Percentiles rank a stretch among this genome's conserved stretches.
Evolutionary conservation across 2,329 filamentous ascomycete genomes (phyloP).

Genomic region (Exophiala mesophila): DNA sequence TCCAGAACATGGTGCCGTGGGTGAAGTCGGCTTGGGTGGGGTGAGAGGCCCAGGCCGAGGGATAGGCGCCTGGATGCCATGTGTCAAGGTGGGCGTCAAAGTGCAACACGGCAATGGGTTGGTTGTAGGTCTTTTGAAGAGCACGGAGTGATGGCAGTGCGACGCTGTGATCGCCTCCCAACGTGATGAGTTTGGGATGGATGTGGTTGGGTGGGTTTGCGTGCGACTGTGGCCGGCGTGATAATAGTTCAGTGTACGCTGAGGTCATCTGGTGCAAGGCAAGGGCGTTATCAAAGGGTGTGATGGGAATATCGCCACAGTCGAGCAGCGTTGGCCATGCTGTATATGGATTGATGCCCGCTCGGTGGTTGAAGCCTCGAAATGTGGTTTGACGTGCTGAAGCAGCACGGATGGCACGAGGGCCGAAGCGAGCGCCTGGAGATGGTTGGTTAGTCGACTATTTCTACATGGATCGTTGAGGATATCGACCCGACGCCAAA

Average conservation of each 20-base stretch:
- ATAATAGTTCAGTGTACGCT: conserved; percentile 66
- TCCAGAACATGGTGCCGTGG: conserved; percentile 89
- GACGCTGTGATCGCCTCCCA: conserved; percentile 70
- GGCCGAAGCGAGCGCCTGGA: conserved; percentile 70
- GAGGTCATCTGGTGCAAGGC: conserved; percentile 79
- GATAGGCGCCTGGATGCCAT: conserved; percentile 75
- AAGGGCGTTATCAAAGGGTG: conserved; percentile 78
- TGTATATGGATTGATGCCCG: conserved; percentile 75
- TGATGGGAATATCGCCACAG: conserved; percentile 85
- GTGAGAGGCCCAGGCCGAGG: conserved; percentile 61
- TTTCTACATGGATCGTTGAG: background rate
- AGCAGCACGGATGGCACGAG: conserved; percentile 78
- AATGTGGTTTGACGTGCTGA: conserved; percentile 75
- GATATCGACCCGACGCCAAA: background rate
- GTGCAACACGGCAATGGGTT: conserved; percentile 64
- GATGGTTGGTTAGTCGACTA: conserved; percentile 6
- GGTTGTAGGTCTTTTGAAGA: conserved; percentile 57
- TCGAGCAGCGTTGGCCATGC: conserved; percentile 76
- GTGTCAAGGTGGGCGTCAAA: conserved; percentile 80
- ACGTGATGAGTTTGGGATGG: conserved; percentile 56
- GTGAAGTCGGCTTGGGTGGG: conserved; percentile 68
- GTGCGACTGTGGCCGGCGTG: conserved; percentile 36
- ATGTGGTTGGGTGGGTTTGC: conserved; percentile 27
- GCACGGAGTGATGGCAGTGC: conserved; percentile 65
- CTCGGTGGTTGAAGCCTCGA: conserved; percentile 77